Evolutionary conservation across 371 early-diverging fungal species (phyloP).

Genomic region (Parasitella parasitica): DNA sequence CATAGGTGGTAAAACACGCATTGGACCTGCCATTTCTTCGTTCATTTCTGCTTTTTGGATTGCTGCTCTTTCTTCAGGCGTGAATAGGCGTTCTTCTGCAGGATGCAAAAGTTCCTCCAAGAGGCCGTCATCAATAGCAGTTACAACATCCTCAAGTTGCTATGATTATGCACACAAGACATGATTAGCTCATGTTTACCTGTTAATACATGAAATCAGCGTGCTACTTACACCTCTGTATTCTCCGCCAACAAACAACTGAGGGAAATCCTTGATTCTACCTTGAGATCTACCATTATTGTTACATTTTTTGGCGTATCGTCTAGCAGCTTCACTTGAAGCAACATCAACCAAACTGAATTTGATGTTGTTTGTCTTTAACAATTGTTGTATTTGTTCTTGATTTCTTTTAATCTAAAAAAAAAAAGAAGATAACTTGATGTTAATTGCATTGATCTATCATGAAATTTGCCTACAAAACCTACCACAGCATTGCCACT

Average conservation of each 20-base stretch:
- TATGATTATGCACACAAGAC: not conserved
- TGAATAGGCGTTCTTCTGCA: conserved; percentile 32
- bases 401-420: conserved; percentile 48
- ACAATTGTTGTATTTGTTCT: conserved; percentile 43
- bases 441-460: too few species aligned
- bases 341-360: conserved; percentile 48
- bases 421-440: too few species aligned
- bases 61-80: conserved; percentile 34
- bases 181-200: too few species aligned
- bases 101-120: conserved; percentile 27
- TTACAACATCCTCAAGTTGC: conserved; percentile 32
- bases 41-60: conserved; percentile 33
- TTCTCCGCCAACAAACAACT: conserved; percentile 45
- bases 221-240: conserved; percentile 37
- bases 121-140: conserved; percentile 20
- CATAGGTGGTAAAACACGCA: conserved; percentile 26
- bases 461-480: not conserved
- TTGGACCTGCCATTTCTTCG: conserved; percentile 20
- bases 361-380: conserved; percentile 26
- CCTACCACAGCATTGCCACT: conserved; percentile 42
- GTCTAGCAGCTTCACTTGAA: conserved; percentile 41
- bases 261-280: conserved; percentile 38
- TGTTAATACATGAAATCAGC: not conserved
- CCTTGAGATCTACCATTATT: conserved; percentile 32
- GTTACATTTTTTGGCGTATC: conserved; percentile 41